Base-by-base conservation (phyloP, 306 rosid genomes). In the Medicago arabica region DNA sequence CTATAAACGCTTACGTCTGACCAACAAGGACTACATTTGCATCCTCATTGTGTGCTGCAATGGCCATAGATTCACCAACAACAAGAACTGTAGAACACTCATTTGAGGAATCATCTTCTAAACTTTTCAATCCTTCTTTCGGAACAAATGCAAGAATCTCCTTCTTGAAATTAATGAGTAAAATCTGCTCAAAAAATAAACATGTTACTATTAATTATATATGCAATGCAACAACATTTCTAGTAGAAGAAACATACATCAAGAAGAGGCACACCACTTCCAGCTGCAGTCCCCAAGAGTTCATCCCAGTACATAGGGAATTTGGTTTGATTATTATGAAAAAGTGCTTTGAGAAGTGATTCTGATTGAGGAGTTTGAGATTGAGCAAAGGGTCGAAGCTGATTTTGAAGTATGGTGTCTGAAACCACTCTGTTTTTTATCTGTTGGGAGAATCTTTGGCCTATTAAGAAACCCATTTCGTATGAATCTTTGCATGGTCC, bases 41-140 rank as follows among this genome's bases (percentile, higher is more conserved):
- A 75, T 92, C 99, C 83, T 95, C 98, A n/a, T 95, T 92, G 85
- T 90, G 98, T 7, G 88, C 97, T 19, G 83, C 98, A 78, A 86
- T 23, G 18, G 97, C 96, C 90, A 89, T 81, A 83, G 90, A 80
- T 34, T 90, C 93, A 9, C 77, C 68, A 40, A 88, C 87, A 74
- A 90, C 85, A 74, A 92, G 89, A 85, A 92, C 82, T 89, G 83
- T 88, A 8, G 97, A 95, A 74, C 98, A 92, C 65, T 92, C 97
- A 78, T 88, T 93, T 1, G 84, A 12, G 23, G 83, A 54, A 68
- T 87, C 87, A 0, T 8, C 82, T 12, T 10, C 60, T 16, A 16
- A 36, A 77, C 7, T 41, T n/a, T 47, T 71, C 31, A 7, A 69
- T 23, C 18, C 84, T 72, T 86, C 83, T 73, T 89, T 85, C 1